Percentiles rank a stretch among this genome's conserved stretches.
Evolutionary conservation across 2,329 filamentous ascomycete genomes (phyloP).

Genomic region (Penicillium hordei): DNA sequence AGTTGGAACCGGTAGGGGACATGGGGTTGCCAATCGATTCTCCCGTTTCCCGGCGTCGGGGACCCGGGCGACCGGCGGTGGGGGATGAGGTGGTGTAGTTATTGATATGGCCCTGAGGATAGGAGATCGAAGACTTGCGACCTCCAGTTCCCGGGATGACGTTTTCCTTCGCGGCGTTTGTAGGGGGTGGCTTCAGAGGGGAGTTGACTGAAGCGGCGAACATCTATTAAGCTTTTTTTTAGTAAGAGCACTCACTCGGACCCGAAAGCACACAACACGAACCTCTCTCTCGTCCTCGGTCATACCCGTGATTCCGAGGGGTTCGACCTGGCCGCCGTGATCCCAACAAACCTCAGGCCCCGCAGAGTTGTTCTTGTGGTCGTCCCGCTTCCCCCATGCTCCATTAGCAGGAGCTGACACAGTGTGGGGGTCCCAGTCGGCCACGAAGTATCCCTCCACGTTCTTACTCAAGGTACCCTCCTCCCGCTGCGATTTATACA

Average conservation of each 20-base stretch:
- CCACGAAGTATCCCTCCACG: constrained; percentile 67
- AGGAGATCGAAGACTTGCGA: constrained; percentile 80
- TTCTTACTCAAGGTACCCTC: constrained; percentile 57
- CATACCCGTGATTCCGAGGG: constrained; percentile 73
- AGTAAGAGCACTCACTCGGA: constrained; percentile 8
- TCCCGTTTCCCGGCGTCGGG: constrained; percentile 82
- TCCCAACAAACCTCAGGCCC: constrained; percentile 96
- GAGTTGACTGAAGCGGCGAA: constrained; percentile 91
- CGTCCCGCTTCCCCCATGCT: constrained; percentile 75
- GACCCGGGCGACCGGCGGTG: constrained; percentile 68
- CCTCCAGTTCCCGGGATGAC: constrained; percentile 44
- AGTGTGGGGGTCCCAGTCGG: constrained; percentile 75
- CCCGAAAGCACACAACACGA: constrained; percentile 22
- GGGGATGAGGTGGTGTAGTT: constrained; percentile 73
- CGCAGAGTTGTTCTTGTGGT: constrained; percentile 69
- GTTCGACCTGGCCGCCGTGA: constrained; percentile 64
- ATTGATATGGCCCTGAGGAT: constrained; percentile 59
- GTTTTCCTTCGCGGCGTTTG: constrained; percentile 62
- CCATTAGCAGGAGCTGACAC: constrained; percentile 62
- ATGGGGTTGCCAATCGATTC: constrained; percentile 59
- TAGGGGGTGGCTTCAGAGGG: constrained; percentile 78
- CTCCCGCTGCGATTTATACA: constrained; percentile 63
- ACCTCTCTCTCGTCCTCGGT: constrained; percentile 66
- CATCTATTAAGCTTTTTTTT: constrained; percentile 53
- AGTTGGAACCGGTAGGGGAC: constrained; percentile 47